Conservation (phyloP, 768 basidiomycete genomes). For the Boletus tylopilopsis region DNA sequence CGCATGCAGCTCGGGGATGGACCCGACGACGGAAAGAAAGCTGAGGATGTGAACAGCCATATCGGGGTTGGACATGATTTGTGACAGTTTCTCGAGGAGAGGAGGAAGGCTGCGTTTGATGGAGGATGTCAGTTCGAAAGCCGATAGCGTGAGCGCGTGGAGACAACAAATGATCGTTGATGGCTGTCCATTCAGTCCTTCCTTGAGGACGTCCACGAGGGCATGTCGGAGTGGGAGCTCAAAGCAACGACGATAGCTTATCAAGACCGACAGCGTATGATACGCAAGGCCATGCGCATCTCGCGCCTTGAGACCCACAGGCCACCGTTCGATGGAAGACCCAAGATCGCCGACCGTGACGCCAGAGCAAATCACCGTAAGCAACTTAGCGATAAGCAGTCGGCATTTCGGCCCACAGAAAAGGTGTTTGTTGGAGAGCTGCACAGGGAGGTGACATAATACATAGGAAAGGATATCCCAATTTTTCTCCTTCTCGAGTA, state of each 20-base stretch:
- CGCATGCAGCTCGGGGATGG: slow-evolving; percentile 71
- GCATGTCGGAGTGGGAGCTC: slow-evolving; percentile 60
- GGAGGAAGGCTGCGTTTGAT: slow-evolving; percentile 75
- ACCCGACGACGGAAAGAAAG: slow-evolving; percentile 84
- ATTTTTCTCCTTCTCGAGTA: slow-evolving; percentile 72
- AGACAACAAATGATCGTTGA: slow-evolving; percentile 85
- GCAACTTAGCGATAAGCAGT: slow-evolving; percentile 55
- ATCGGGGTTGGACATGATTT: slow-evolving; percentile 91
- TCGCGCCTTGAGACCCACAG: slow-evolving; percentile 57
- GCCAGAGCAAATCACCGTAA: slow-evolving; percentile 64
- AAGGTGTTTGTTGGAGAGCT: slow-evolving; percentile 92
- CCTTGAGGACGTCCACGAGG: slow-evolving; percentile 70
- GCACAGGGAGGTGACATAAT: slow-evolving; percentile 85
- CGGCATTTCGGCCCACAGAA: slow-evolving; percentile 87
- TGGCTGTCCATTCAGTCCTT: slow-evolving; percentile 64
- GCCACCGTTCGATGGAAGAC: slow-evolving; percentile 54
- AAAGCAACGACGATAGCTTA: slow-evolving; percentile 83
- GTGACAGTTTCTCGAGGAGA: slow-evolving; percentile 82
- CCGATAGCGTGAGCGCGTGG: slow-evolving; percentile 81
- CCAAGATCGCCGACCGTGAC: slow-evolving; percentile 59
- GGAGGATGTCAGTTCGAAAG: slow-evolving; percentile 81
- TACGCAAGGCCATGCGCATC: slow-evolving; percentile 89
- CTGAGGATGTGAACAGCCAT: slow-evolving; percentile 97
- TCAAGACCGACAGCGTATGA: slow-evolving; percentile 80
- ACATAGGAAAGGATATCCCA: slow-evolving; percentile 96